Conservation (phyloP, 441 rosid species). For the Omphalea diandra region DNA sequence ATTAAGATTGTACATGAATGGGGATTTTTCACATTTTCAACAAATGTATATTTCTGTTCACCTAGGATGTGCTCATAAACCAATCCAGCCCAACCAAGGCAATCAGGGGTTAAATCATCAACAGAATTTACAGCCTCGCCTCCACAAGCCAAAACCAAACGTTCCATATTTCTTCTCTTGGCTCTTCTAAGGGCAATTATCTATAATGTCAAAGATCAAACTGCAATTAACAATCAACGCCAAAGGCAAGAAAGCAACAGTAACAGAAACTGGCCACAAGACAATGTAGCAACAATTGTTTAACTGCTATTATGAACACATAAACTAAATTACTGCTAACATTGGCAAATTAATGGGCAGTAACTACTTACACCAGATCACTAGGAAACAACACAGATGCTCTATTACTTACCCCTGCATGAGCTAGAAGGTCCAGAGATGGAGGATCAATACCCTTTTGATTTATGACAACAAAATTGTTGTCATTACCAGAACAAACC, state of each 20-base stretch:
- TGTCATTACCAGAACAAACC: constrained; percentile 85
- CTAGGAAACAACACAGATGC: background rate
- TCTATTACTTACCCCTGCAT: constrained; percentile 78
- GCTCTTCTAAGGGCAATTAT: constrained; percentile 97
- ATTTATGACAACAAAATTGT: constrained; percentile 77
- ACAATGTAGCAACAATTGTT: background rate
- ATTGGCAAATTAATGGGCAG: background rate
- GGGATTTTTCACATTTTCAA: constrained; percentile 92
- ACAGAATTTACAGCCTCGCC: constrained; percentile 96
- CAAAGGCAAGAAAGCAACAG: background rate
- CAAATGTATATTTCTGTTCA: constrained; percentile 92
- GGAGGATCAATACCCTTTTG: constrained; percentile 99
- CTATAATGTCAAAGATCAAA: constrained; percentile 35
- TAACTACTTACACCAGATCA: background rate
- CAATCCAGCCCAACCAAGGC: constrained; percentile 98
- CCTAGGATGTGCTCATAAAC: constrained; percentile 93
- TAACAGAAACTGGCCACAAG: background rate
- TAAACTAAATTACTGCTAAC: background rate
- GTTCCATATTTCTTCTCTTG: constrained; percentile 97
- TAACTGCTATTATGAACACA: background rate
- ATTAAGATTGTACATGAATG: constrained; percentile 86
- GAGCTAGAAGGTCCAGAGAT: constrained; percentile 86
- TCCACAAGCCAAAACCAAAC: constrained; percentile 92
- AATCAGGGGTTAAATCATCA: constrained; percentile 79
- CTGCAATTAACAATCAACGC: background rate